Percentiles rank a stretch among this genome's conserved stretches.
phyloP scores from a whole-genome alignment of 176 grass and related monocot genomes.

The Oryza glumipatula region DNA sequence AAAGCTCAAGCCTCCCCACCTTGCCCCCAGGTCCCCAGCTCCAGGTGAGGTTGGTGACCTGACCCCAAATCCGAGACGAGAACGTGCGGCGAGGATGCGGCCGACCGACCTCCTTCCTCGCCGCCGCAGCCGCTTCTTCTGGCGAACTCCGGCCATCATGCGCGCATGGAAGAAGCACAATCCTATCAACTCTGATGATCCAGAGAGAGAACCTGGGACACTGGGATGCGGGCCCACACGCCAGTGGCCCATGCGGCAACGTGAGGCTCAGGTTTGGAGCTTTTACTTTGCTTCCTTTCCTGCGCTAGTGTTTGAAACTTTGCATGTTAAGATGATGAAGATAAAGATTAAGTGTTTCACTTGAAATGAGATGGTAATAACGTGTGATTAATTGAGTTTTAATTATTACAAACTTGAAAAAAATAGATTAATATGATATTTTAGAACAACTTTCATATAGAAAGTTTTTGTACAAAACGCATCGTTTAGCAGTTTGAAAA shows the following conservation, averaged over 20 bases:
- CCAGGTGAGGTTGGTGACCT: background rate
- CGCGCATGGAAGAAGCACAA: background rate
- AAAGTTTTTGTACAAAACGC: too few relatives aligned
- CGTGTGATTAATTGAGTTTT: too few relatives aligned
- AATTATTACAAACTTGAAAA: too few relatives aligned
- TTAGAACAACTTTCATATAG: too few relatives aligned
- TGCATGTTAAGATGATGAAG: too few relatives aligned
- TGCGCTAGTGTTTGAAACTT: too few relatives aligned
- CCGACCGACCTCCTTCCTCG: background rate
- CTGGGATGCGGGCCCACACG: background rate
- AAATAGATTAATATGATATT: too few relatives aligned
- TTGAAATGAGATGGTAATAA: too few relatives aligned
- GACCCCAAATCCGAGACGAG: slow-evolving; percentile 5
- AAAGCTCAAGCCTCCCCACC: background rate
- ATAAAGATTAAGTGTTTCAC: too few relatives aligned
- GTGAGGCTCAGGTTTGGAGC: background rate
- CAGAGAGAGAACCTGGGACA: background rate
- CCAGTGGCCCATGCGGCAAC: background rate
- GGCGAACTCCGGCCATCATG: background rate
- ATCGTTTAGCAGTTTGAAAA: too few relatives aligned
- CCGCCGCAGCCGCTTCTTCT: background rate
- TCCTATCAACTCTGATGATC: too few relatives aligned
- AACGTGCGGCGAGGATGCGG: slow-evolving; percentile 8
- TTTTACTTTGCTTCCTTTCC: background rate
- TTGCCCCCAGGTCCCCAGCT: background rate